Percentiles rank a stretch among this genome's conserved stretches.
Conservation (phyloP, 176 grass and related monocot species). For the Elymus sibiricus region DNA sequence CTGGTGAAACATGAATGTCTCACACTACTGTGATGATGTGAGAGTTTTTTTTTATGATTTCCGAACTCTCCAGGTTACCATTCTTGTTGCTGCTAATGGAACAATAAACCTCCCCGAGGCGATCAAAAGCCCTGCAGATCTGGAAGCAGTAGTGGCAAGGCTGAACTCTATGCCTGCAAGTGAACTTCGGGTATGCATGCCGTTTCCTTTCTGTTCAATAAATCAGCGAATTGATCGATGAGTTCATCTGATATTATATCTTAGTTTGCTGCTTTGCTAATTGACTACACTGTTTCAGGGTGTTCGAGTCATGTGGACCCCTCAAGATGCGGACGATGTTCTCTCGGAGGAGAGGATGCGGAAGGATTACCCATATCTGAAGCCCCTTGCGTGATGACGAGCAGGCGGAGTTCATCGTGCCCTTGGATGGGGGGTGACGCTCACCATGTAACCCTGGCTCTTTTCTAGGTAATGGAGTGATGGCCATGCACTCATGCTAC, state of each 20-base stretch:
- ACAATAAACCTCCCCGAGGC: background rate
- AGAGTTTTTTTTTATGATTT: background rate
- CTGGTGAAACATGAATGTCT: background rate
- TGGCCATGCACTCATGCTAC: background rate
- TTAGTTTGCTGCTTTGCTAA: background rate
- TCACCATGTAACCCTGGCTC: background rate
- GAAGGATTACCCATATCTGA: conserved; percentile 4
- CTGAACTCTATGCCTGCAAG: background rate
- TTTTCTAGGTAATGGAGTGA: background rate
- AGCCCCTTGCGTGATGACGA: background rate
- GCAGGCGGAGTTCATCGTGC: background rate
- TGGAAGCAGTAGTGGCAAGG: background rate
- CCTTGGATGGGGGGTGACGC: background rate
- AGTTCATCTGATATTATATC: background rate
- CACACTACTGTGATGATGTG: background rate
- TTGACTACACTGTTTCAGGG: background rate
- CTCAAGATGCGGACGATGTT: conserved; percentile 25
- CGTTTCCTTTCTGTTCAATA: background rate
- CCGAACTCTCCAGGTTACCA: conserved; percentile 15
- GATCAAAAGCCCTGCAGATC: background rate
- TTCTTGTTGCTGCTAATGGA: conserved; percentile 29
- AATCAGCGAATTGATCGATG: background rate
- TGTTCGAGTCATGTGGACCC: conserved; percentile 14
- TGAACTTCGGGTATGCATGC: background rate
- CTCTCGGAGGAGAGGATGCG: background rate